Evolutionary conservation across 352 stramenopile genomes (phyloP), one percentile per base, ranked within the genome.

Genomic region (Pythium sp.): DNA sequence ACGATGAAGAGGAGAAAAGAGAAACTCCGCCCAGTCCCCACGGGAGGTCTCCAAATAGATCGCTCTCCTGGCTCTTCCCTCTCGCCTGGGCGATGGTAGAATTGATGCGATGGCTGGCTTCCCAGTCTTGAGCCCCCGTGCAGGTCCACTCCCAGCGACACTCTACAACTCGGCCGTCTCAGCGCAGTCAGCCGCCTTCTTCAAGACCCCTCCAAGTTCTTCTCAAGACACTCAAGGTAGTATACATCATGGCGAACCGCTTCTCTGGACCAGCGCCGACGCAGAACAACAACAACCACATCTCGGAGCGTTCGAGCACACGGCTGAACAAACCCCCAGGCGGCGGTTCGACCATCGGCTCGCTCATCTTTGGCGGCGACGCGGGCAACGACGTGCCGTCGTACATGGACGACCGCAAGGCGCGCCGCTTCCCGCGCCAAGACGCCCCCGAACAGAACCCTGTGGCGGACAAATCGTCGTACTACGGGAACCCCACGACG

Each of bases 321-420:
- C 78, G 79, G 4, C 67, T 70, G 30, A 64, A 73, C 61, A 81
- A 89, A 24, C 79, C 81, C n/a, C 81, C 82, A 0, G 82, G 74
- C 32, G 78, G 77, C 1, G 59, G 65, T 18, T 88, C 80, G 8
- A 81, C 74, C 34, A 69, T 86, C 55, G 80, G 80, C 49, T 84
- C 80, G 22, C 61, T 88, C 49, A 79, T 88, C 67, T 88, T 75
- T 49, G 78, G 78, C 43, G 73, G 70, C 26, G 53, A 64, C 26
- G 67, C 15, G 41, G 41, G 71, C 12, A 67, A 71, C 58, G 71
- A 77, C 46, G 68, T 77, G 34, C 30, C 55, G 30, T 84, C 74
- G 30, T 87, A 82, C 68, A 72, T 86, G 61, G 81, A 89, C 58
- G 81, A 89, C 38, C 77, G 77, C 62, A 84, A 82, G 62, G 76